A percentile compares a stretch with the other conserved stretches of the same genome.
Conservation (phyloP, 257 asterid genomes). For the Lycium barbarum region DNA sequence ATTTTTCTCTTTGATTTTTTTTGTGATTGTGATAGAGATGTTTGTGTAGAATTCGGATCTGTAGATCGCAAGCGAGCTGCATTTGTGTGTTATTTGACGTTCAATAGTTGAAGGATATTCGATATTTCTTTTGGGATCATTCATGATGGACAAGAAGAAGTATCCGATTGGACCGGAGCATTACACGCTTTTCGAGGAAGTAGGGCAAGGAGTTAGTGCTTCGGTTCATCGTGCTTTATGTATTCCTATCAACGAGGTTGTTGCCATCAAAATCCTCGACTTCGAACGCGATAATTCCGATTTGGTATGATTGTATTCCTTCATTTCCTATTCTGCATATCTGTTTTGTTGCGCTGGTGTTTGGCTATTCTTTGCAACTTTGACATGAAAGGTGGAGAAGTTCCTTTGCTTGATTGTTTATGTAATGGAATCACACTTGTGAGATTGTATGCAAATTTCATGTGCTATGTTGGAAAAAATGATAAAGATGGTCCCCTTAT, state of each 20-base stretch:
- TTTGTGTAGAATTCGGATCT: conserved; percentile 50
- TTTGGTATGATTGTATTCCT: conserved; percentile 56
- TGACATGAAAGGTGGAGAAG: too few species aligned
- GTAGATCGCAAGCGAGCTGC: conserved; percentile 45
- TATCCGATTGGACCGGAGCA: conserved; percentile 93
- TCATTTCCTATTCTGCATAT: neutral
- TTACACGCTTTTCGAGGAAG: conserved; percentile 78
- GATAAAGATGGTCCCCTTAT: too few species aligned
- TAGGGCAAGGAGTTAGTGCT: conserved; percentile 94
- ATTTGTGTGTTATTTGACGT: conserved; percentile 44
- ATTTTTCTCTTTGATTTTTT: neutral
- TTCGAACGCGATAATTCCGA: conserved; percentile 86
- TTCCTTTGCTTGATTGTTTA: neutral
- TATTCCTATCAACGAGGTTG: conserved; percentile 64
- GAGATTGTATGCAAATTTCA: neutral
- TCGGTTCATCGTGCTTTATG: conserved; percentile 90
- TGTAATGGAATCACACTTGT: neutral
- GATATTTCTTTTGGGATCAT: conserved; percentile 6
- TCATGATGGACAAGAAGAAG: conserved; percentile 73
- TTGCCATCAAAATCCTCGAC: conserved; percentile 91
- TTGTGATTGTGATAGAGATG: conserved; percentile 22
- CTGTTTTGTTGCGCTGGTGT: neutral
- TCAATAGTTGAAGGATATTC: conserved; percentile 31
- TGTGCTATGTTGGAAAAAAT: neutral
- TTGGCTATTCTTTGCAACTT: neutral